Base-by-base conservation (phyloP, 306 rosid species). In the Lupinus albus region DNA sequence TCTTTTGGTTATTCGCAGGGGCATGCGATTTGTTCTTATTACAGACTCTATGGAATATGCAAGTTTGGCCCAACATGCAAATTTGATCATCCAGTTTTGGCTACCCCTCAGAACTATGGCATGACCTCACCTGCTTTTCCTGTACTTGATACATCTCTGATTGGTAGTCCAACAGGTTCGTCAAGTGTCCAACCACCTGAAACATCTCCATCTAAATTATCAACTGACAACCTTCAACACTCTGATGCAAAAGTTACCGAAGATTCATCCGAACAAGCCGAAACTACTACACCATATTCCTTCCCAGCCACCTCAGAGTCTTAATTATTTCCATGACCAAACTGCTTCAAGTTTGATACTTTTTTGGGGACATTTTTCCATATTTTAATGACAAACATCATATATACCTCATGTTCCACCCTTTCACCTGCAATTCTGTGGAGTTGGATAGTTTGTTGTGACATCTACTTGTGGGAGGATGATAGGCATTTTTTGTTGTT, bases 51-150 rank as follows among this genome's bases (percentile, higher is more conserved):
- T 75, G 96, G 97, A 61, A 73, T 85, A 76, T 92, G 97, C 96
- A 92, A 87, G 81, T 92, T 82, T 48, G 97, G 97, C 16, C 88
- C 97, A 46, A 87, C 95, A 42, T 92, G 97, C 87, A 87, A 78
- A 78, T 92, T 76, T 73, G 96, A 92, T 71, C 97, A 92, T 80
- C 95, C 96, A 13, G 59, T 66, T 54, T 17, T 84, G 72, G 76
- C 86, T 7, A 48, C 74, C 45, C 79, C 92, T 72, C 81, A 84
- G 61, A 82, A 83, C 79, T 89, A 92, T 50, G 76, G 82, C 69
- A 15, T 73, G 51, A 64, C 79, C 50, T 57, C 79, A 32, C 85
- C 88, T 10, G 52, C 85, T 61, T 46, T 82, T 54, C 59, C 87
- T 2, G 64, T 79, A 74, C 74, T 80, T 35, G 87, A 82, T 54